Percentiles rank a stretch among this genome's conserved stretches.
phyloP scores from a whole-genome alignment of 2,329 filamentous ascomycete genomes.

The Hymenoscyphus salicellus region DNA sequence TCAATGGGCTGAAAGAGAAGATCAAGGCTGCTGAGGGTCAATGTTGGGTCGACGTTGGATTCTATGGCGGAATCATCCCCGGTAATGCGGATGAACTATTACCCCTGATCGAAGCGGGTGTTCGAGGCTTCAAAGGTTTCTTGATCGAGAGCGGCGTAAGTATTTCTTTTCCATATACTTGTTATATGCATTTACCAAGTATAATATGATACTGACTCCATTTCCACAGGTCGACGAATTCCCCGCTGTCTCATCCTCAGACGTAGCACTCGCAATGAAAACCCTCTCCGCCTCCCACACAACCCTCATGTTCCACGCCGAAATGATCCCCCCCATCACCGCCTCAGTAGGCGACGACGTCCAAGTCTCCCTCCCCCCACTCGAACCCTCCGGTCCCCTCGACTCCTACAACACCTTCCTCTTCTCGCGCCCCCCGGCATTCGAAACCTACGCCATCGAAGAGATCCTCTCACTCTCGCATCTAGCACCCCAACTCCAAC shows the following conservation, averaged over 20 bases:
- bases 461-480: constrained; percentile 80
- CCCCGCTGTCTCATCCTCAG: constrained; percentile 76
- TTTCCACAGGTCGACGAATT: constrained; percentile 80
- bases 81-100: constrained; percentile 80
- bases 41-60: constrained; percentile 98
- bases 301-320: constrained; percentile 97
- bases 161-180: constrained; percentile 23
- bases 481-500: constrained; percentile 73
- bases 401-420: constrained; percentile 87
- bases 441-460: constrained; percentile 87
- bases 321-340: constrained; percentile 90
- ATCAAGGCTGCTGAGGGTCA: constrained; percentile 77
- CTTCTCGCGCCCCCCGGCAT: constrained; percentile 79
- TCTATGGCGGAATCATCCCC: constrained; percentile 92
- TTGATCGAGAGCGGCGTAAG: constrained; percentile 92
- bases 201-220: constrained; percentile 15
- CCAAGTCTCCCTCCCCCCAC: constrained; percentile 64
- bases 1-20: constrained; percentile 79
- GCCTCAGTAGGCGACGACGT: constrained; percentile 76
- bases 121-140: constrained; percentile 96
- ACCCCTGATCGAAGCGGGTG: constrained; percentile 77
- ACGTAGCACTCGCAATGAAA: constrained; percentile 76
- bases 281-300: constrained; percentile 78
- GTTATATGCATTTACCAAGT: not conserved
- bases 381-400: constrained; percentile 68